Percentiles rank a stretch among this genome's conserved stretches.
Evolutionary conservation across 345 rosid species (phyloP).

Genomic region (Euclidium syriacum): DNA sequence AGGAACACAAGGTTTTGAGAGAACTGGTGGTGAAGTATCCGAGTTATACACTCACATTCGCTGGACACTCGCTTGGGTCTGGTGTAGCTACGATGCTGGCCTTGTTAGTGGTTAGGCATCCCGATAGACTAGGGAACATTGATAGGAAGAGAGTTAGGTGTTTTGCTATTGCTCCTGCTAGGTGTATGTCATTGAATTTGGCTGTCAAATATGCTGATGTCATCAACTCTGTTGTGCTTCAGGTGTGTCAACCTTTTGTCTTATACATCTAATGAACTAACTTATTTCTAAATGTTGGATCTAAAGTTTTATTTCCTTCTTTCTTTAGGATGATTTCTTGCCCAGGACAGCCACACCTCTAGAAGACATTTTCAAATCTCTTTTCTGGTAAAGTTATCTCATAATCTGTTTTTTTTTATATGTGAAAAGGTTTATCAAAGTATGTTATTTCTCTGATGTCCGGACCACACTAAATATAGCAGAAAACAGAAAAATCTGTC

Average conservation of each 20-base stretch:
- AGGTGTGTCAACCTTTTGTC: constrained; percentile 44
- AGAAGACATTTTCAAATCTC: constrained; percentile 97
- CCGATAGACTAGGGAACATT: constrained; percentile 59
- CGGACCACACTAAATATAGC: background rate
- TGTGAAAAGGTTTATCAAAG: background rate
- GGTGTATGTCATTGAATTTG: constrained; percentile 94
- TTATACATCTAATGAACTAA: background rate
- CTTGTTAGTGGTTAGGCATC: constrained; percentile 55
- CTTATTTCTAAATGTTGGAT: background rate
- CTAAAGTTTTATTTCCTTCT: background rate
- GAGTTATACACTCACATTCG: constrained; percentile 72
- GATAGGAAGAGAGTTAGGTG: constrained; percentile 82
- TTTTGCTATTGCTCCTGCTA: constrained; percentile 93
- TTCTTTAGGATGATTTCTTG: constrained; percentile 84
- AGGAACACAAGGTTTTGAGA: constrained; percentile 67
- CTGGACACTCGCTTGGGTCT: constrained; percentile 94
- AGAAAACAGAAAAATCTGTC: background rate
- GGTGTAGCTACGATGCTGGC: constrained; percentile 91
- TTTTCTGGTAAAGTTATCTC: constrained; percentile 66
- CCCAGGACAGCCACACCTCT: constrained; percentile 92
- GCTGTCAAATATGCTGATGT: constrained; percentile 95
- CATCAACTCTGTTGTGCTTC: constrained; percentile 90
- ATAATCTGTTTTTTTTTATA: background rate
- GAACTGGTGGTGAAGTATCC: constrained; percentile 60
- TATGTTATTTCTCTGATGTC: background rate